Conservation (phyloP, 2,329 filamentous ascomycete genomes). For the Thyridium curvatum region DNA sequence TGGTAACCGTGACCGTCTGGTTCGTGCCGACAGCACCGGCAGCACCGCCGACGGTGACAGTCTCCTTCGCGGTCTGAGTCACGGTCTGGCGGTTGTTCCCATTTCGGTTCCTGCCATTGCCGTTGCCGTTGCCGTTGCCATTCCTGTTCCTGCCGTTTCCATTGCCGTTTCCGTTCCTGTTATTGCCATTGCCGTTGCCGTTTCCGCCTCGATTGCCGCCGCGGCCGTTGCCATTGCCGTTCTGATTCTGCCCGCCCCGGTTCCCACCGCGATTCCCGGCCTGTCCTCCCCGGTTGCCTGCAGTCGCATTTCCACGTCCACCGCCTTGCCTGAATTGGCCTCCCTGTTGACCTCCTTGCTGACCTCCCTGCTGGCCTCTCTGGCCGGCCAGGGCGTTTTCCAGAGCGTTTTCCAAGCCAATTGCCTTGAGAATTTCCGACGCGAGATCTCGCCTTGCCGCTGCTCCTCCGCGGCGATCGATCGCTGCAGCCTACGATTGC, state of each 20-base stretch:
- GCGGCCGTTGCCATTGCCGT: not conserved
- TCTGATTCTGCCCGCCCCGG: not conserved
- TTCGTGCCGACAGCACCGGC: constrained; percentile 4
- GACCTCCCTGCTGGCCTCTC: no score
- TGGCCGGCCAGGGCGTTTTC: not conserved
- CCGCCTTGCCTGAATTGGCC: no score
- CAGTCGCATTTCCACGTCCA: no score
- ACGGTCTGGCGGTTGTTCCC: constrained; percentile 10
- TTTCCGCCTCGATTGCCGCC: constrained; percentile 1
- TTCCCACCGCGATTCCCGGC: no score
- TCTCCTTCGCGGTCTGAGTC: constrained; percentile 22
- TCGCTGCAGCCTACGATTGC: constrained; percentile 14
- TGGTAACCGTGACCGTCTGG: not conserved
- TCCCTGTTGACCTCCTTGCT: no score
- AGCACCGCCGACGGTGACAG: constrained; percentile 24
- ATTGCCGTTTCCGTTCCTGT: constrained; percentile 8
- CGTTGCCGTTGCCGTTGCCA: constrained; percentile 8
- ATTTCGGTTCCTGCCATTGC: constrained; percentile 1
- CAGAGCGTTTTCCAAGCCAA: constrained; percentile 4
- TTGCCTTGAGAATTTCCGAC: constrained; percentile 12
- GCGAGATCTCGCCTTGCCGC: constrained; percentile 17
- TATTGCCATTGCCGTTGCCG: constrained; percentile 4
- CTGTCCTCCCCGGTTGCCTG: no score
- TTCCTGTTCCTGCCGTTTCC: constrained; percentile 9
- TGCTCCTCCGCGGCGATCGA: constrained; percentile 10